A percentile compares a stretch with the other conserved stretches of the same genome.
Evolutionary conservation across 169 alveolate species (phyloP).

Genomic region (Eimeria necatrix): DNA sequence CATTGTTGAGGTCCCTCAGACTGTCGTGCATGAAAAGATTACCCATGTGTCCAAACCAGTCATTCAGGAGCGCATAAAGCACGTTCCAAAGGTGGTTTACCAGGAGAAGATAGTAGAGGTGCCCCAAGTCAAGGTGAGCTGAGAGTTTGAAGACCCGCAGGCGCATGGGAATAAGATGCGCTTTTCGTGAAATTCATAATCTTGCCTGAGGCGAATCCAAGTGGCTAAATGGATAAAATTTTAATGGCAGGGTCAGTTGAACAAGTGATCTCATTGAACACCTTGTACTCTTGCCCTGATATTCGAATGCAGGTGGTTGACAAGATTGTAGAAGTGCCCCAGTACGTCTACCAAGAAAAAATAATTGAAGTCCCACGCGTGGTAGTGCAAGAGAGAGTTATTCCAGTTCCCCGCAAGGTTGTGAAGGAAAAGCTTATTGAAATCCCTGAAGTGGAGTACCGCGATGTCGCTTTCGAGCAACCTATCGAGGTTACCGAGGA

Average conservation of each 20-base stretch:
- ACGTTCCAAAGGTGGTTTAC: constrained; percentile 91
- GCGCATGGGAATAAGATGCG: no score
- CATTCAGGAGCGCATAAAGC: constrained; percentile 91
- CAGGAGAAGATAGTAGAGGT: constrained; percentile 95
- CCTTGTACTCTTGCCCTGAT: no score
- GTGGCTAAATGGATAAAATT: no score
- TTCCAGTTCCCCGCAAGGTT: constrained; percentile 93
- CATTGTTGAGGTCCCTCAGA: constrained; percentile 94
- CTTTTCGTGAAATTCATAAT: no score
- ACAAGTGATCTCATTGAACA: no score
- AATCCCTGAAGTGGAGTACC: constrained; percentile 93
- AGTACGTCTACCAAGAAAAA: constrained; percentile 94
- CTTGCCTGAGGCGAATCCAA: no score
- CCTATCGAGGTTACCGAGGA: constrained; percentile 77
- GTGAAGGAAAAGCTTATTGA: constrained; percentile 93
- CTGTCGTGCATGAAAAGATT: constrained; percentile 90
- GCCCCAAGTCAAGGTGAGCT: constrained; percentile 89
- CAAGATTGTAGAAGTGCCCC: constrained; percentile 95
- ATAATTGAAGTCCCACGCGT: constrained; percentile 93
- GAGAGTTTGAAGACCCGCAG: neutral
- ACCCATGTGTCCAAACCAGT: constrained; percentile 93
- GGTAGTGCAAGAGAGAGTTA: constrained; percentile 93
- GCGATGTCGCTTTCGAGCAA: constrained; percentile 86
- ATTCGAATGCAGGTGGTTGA: constrained; percentile 83
- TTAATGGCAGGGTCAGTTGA: no score